Conservation (phyloP, 2,329 filamentous ascomycete genomes). For the Talaromyces sp. region DNA sequence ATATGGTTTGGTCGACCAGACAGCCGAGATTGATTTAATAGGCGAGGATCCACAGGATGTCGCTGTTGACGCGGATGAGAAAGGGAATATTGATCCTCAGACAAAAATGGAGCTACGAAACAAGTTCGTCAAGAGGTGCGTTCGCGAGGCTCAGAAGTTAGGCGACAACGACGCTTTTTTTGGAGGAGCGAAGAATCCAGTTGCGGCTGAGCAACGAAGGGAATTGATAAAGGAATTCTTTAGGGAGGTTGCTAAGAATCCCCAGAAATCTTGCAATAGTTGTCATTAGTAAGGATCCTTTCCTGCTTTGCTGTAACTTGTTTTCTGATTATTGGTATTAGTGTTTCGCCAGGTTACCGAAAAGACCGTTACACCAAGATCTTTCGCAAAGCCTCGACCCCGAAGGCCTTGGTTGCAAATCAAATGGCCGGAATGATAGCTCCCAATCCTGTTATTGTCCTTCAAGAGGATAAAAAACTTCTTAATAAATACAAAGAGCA, state of each 20-base stretch:
- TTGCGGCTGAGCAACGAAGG: slow-evolving; percentile 71
- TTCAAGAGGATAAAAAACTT: slow-evolving; percentile 42
- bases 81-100: slow-evolving; percentile 56
- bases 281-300: slow-evolving; percentile 51
- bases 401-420: slow-evolving; percentile 77
- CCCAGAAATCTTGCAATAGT: slow-evolving; percentile 61
- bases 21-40: slow-evolving; percentile 55
- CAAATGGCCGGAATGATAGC: slow-evolving; percentile 64
- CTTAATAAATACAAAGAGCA: slow-evolving; percentile 12
- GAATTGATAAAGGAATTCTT: slow-evolving; percentile 78
- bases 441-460: slow-evolving; percentile 65
- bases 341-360: slow-evolving; percentile 76
- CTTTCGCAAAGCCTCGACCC: slow-evolving; percentile 74
- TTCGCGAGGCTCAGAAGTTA: slow-evolving; percentile 58
- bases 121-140: slow-evolving; percentile 68
- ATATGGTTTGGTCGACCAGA: slow-evolving; percentile 73
- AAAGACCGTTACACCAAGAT: slow-evolving; percentile 93
- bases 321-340: slow-evolving; percentile 33
- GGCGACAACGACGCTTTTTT: slow-evolving; percentile 41
- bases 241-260: slow-evolving; percentile 63
- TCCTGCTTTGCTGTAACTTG: slow-evolving; percentile 7
- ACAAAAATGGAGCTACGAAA: slow-evolving; percentile 55
- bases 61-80: slow-evolving; percentile 45
- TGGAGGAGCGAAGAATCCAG: slow-evolving; percentile 71
- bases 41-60: slow-evolving; percentile 56